Base-by-base conservation (phyloP, 2,329 filamentous ascomycete genomes). In the Aspergillus persii region DNA sequence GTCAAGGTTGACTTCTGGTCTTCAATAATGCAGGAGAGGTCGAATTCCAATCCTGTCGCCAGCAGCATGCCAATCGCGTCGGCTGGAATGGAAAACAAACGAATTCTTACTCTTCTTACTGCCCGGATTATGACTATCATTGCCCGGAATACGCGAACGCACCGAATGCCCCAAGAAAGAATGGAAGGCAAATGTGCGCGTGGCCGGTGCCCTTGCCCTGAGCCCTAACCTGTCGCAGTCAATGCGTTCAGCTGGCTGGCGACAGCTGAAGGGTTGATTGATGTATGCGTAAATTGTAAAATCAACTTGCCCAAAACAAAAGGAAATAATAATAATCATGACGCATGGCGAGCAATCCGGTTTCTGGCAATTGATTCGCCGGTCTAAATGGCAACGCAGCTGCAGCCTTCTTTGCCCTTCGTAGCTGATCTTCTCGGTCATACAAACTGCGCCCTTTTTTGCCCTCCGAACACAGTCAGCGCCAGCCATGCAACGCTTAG, bases 41-140 rank as follows among this genome's bases (percentile, higher is more conserved):
- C 18, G 18, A 51, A 48, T 58, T 52, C 31, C 39, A n/a, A 48
- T 29, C 12, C 51, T 31, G 30, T 33, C 48, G 50, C 62, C 58
- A 57, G 57, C 58, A 60, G 55, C 60, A 59, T 54, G 62, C 62
- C 61, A 61, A 64, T 63, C 62, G 49, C 56, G 60, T 51, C 44
- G 18, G 44, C 12, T 47, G 52, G 44, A 58, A 58, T 55, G 36
- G 36, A 41, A 41, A 41, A 41, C n/a, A 41, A 41, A 41, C 36
- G 18, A 33, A 41, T 26, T 4, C 27, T 2, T 29, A 26, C n/a
- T 49, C 18, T 23, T 23, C 18, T 23, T 23, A 23, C 18, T 23
- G 18, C 18, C 18, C 18, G 18, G 18, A 23, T 23, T 23, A 23
- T 23, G 18, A 23, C 18, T 23, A 23, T 23, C 18, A 23, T 29